phyloP scores from a whole-genome alignment of 1,139 yeast species.

The Debaryomyces singareniensis region DNA sequence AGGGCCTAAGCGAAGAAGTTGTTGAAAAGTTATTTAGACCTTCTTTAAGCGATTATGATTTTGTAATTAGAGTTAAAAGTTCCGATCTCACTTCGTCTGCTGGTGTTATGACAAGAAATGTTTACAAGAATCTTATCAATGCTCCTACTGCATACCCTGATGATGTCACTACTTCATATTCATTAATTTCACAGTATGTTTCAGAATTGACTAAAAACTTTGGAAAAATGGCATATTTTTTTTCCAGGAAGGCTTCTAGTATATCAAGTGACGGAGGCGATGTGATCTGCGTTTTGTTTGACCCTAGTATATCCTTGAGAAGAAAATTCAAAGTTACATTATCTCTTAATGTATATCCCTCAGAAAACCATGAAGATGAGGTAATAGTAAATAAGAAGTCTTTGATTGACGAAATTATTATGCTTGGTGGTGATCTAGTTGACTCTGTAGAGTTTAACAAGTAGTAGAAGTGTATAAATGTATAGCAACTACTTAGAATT shows the following conservation, averaged over 20 bases:
- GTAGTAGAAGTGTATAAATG: not conserved
- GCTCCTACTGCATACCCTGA: conserved; percentile 36
- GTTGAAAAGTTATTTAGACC: conserved; percentile 66
- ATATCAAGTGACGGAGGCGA: conserved; percentile 44
- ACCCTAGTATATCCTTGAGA: conserved; percentile 51
- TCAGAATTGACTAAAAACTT: conserved; percentile 52
- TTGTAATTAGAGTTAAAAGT: conserved; percentile 56
- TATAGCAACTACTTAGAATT: not conserved
- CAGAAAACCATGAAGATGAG: conserved; percentile 36
- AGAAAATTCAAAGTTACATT: conserved; percentile 75
- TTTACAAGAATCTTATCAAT: conserved; percentile 60
- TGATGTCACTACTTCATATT: conserved; percentile 41
- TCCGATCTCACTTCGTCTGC: conserved; percentile 37
- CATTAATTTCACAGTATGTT: conserved; percentile 49
- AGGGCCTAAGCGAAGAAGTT: conserved; percentile 40
- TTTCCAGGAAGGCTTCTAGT: conserved; percentile 49
- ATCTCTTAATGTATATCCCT: conserved; percentile 69
- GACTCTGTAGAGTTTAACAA: conserved; percentile 9
- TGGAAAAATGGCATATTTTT: conserved; percentile 53
- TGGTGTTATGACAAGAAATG: conserved; percentile 50
- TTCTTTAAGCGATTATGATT: conserved; percentile 77
- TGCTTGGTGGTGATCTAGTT: conserved; percentile 70
- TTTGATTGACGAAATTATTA: conserved; percentile 61
- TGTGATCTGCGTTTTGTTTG: conserved; percentile 74
- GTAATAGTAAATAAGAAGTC: conserved; percentile 75